Base-by-base conservation (phyloP, 2,329 filamentous ascomycete species). In the Neofusicoccum sp. region DNA sequence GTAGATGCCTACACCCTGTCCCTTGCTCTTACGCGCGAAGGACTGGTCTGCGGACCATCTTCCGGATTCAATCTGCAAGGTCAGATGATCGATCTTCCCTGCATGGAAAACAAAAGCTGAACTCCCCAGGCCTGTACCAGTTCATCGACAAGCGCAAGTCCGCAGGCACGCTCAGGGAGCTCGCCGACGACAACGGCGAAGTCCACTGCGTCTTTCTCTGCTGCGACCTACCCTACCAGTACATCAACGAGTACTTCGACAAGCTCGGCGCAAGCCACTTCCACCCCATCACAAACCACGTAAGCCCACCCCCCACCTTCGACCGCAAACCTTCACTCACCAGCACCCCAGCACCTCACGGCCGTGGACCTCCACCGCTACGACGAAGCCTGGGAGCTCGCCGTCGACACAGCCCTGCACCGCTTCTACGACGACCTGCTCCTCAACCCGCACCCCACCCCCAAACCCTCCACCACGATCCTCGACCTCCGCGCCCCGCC, bases 151-250 rank as follows among this genome's bases (percentile, higher is more conserved):
- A 79, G 62, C 74, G 74, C 14, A 84, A 84, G 65, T 65, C 68
- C 0, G 75, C 74, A 0, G 79, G 78, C 0, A 79, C 73, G 0
- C 69, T 86, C 11, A 36, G 68, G 0, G 72, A 79, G 8, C 69
- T 85, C 1, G 74, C 76, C 0, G 79, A 77, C 0, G 75, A 79
- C 33, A 43, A 33, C n/a, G 80, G 81, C 1, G 71, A 77, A 53
- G 74, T 82, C 1, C 76, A 81, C 62, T 84, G 81, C 47, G 83
- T 84, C 0, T 87, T 87, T 68, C 69, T 86, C 3, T 87, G 84
- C 71, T 86, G 84, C 61, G 85, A 88, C 61, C 64, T 87, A 28
- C 85, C 85, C 0, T 87, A 87, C 64, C 84, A 87, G 67, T 87
- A 87, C 62, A 79, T 87, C 45, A 75, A 79, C 26, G 82, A 83